These are phyloP conservation scores for Boletellus deceptivus DNA, from an alignment of 1,284 basidiomycete species.

Conservation along the genomic window DNA sequence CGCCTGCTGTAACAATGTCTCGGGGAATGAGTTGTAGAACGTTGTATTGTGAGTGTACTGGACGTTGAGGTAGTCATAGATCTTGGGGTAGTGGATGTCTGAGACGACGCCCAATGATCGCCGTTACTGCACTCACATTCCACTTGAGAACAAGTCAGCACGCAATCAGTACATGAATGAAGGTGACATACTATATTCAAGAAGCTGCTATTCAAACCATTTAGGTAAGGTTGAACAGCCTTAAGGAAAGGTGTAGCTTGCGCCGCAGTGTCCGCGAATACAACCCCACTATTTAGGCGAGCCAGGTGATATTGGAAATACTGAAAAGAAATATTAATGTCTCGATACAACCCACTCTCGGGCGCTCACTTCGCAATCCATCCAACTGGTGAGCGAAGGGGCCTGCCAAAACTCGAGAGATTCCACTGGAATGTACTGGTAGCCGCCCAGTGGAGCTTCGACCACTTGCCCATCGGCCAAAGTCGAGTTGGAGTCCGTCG, in stretches of 20 bases:
- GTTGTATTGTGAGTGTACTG: conserved; percentile 49
- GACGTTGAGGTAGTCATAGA: conserved; percentile 54
- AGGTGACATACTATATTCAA: conserved; percentile 41
- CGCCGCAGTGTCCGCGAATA: conserved; percentile 35
- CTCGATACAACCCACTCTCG: not conserved
- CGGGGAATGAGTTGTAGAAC: conserved; percentile 35
- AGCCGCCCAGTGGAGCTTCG: conserved; percentile 50
- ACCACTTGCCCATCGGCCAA: conserved; percentile 50
- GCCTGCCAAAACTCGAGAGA: conserved; percentile 30
- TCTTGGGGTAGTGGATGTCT: conserved; percentile 23
- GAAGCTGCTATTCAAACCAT: conserved; percentile 39
- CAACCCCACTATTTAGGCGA: conserved; percentile 30
- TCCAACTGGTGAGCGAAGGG: conserved; percentile 33
- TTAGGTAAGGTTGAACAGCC: conserved; percentile 39
- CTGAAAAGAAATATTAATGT: conserved; percentile 7
- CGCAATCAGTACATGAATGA: not conserved
- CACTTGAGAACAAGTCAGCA: conserved; percentile 25
- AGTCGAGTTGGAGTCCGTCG: conserved; percentile 31
- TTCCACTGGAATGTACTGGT: conserved; percentile 40
- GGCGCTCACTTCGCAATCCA: conserved; percentile 27
- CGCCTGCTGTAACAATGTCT: conserved; percentile 38
- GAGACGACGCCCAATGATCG: not conserved
- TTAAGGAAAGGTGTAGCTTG: conserved; percentile 42
- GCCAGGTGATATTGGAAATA: conserved; percentile 29
- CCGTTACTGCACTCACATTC: conserved; percentile 25